Conservation (phyloP, 495 filamentous ascomycete genomes). For the Xylaria acuta region DNA sequence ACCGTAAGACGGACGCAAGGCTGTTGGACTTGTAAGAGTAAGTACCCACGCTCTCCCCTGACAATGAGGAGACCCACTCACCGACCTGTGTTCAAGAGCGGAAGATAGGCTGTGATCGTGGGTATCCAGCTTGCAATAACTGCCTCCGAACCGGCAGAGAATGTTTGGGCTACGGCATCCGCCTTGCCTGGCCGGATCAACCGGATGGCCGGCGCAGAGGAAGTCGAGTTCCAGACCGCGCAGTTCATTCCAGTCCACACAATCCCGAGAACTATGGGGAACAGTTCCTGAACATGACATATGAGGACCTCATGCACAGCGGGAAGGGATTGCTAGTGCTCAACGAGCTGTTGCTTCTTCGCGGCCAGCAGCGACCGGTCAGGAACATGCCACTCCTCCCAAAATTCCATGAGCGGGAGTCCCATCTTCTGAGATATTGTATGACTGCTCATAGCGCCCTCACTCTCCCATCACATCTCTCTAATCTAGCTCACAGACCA, state of each 20-base stretch:
- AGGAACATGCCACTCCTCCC: slow-evolving; percentile 36
- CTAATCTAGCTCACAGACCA: slow-evolving; percentile 33
- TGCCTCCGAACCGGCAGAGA: slow-evolving; percentile 45
- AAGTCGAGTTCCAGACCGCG: slow-evolving; percentile 36
- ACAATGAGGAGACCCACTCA: slow-evolving; percentile 21
- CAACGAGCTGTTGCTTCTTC: slow-evolving; percentile 33
- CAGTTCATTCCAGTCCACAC: slow-evolving; percentile 38
- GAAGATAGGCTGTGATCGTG: slow-evolving; percentile 49
- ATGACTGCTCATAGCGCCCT: not conserved
- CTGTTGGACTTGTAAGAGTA: slow-evolving; percentile 49
- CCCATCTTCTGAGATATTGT: slow-evolving; percentile 43
- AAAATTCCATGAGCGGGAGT: slow-evolving; percentile 37
- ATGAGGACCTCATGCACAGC: slow-evolving; percentile 37
- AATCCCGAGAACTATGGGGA: slow-evolving; percentile 37
- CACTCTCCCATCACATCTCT: slow-evolving; percentile 1
- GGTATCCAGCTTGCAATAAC: slow-evolving; percentile 47
- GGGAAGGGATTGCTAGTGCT: slow-evolving; percentile 38
- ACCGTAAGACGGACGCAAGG: slow-evolving; percentile 43
- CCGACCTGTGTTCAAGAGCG: slow-evolving; percentile 33
- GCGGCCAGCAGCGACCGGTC: slow-evolving; percentile 31
- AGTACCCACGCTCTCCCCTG: slow-evolving; percentile 27
- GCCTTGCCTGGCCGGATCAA: slow-evolving; percentile 46
- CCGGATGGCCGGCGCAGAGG: slow-evolving; percentile 44
- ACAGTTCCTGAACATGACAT: slow-evolving; percentile 42
- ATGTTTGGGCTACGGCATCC: slow-evolving; percentile 48